phyloP scores from a whole-genome alignment of 345 rosid genomes.

The Citrus australasica region DNA sequence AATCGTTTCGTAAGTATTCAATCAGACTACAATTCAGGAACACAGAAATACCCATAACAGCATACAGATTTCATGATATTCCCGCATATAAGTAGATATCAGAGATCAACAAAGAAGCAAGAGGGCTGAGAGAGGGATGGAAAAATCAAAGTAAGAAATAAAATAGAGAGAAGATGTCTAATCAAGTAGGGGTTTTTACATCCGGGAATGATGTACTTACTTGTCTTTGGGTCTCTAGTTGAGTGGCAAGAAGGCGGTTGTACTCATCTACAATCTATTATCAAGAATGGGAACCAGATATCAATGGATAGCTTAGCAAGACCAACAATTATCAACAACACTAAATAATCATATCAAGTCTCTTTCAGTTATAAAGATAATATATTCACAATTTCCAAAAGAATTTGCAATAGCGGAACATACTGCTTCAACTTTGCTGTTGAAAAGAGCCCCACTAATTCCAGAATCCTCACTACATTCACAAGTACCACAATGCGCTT shows the following conservation, averaged over 20 bases:
- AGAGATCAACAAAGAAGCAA: neutral
- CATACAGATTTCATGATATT: neutral
- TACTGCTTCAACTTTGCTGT: conserved; percentile 95
- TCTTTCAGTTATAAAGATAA: neutral
- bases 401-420: conserved; percentile 14
- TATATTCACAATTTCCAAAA: neutral
- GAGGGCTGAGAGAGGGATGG: neutral
- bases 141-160: neutral
- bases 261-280: conserved; percentile 76
- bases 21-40: neutral
- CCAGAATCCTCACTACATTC: conserved; percentile 78
- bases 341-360: too few species aligned
- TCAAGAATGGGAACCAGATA: conserved; percentile 8
- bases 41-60: neutral
- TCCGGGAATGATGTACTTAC: conserved; percentile 33
- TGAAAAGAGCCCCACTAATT: conserved; percentile 65
- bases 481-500: conserved; percentile 64
- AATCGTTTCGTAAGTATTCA: neutral
- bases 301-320: neutral
- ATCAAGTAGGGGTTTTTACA: neutral
- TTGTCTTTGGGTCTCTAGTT: conserved; percentile 78
- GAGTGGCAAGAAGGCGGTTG: conserved; percentile 80
- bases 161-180: neutral
- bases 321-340: neutral
- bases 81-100: neutral